Evolutionary conservation across 1,284 basidiomycete genomes (phyloP).

Genomic region (Thecaphora frezii): DNA sequence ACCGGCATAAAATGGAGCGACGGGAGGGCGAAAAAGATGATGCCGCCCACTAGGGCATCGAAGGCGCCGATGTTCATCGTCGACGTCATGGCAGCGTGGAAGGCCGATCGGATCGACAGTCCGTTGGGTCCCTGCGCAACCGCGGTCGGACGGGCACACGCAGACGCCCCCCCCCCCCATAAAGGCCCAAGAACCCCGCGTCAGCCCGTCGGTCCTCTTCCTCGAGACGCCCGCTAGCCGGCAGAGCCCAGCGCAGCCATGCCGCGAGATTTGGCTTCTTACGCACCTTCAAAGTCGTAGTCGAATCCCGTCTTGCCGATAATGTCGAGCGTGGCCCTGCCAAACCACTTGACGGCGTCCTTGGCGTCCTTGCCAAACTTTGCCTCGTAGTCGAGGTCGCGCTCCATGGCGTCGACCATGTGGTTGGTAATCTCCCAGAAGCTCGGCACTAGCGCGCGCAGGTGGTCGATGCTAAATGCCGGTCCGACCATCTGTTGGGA

Average conservation of each 20-base stretch:
- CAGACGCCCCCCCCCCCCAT: too few species aligned
- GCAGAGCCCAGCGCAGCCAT: conserved; percentile 36
- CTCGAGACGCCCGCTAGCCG: too few species aligned
- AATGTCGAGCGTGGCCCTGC: conserved; percentile 48
- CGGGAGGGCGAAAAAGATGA: conserved; percentile 39
- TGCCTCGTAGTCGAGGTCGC: conserved; percentile 1
- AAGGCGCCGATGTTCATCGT: conserved; percentile 32
- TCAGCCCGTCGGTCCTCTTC: too few species aligned
- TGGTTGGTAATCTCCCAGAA: conserved; percentile 36
- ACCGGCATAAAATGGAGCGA: conserved; percentile 32
- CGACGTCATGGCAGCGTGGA: conserved; percentile 38
- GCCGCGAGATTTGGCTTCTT: too few species aligned
- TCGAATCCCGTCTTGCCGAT: conserved; percentile 55
- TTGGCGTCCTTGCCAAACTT: conserved; percentile 8
- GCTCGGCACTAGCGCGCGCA: conserved; percentile 28
- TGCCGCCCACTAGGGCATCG: conserved; percentile 29
- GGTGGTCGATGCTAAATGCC: conserved; percentile 39
- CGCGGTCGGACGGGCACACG: conserved; percentile 5
- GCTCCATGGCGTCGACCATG: conserved; percentile 30
- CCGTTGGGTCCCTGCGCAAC: conserved; percentile 37
- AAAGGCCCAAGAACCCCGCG: too few species aligned
- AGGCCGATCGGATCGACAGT: conserved; percentile 22
- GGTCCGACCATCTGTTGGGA: conserved; percentile 36
- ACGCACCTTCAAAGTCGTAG: conserved; percentile 36
- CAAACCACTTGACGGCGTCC: conserved; percentile 41